phyloP scores from a whole-genome alignment of 257 asterid genomes.

The Cordia subcordata region DNA sequence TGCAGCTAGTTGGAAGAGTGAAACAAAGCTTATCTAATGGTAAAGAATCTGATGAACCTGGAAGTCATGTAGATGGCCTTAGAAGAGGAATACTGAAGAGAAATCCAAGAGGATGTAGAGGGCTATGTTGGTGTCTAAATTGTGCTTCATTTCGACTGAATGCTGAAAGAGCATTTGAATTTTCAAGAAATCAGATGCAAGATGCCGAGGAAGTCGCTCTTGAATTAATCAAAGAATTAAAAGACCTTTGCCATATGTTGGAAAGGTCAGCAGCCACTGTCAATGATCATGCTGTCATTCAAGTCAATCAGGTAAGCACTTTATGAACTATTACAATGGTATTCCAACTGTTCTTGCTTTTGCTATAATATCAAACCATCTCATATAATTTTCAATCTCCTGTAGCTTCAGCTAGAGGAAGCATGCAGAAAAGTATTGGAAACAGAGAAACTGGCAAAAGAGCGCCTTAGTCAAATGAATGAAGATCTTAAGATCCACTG shows the following conservation, averaged over 20 bases:
- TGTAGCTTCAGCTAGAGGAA: slow-evolving; percentile 40
- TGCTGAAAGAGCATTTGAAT: slow-evolving; percentile 76
- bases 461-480: slow-evolving; percentile 51
- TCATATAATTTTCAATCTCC: slow-evolving; percentile 1
- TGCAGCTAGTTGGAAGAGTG: not conserved
- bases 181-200: slow-evolving; percentile 75
- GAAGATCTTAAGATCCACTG: slow-evolving; percentile 54
- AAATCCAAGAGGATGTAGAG: slow-evolving; percentile 77
- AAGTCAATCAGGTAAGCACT: slow-evolving; percentile 33
- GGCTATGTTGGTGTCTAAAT: slow-evolving; percentile 71
- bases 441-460: slow-evolving; percentile 55
- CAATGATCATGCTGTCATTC: slow-evolving; percentile 20
- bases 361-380: not conserved
- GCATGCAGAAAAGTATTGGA: slow-evolving; percentile 46
- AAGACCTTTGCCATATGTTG: slow-evolving; percentile 49
- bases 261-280: slow-evolving; percentile 30
- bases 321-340: not conserved
- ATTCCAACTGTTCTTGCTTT: not conserved
- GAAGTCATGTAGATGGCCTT: slow-evolving; percentile 16
- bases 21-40: slow-evolving; percentile 15
- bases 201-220: slow-evolving; percentile 71
- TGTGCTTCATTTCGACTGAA: slow-evolving; percentile 85
- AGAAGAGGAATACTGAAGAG: slow-evolving; percentile 65
- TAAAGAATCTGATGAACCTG: slow-evolving; percentile 16
- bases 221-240: slow-evolving; percentile 57